Evolutionary conservation across 805 yeast genomes (phyloP).

Genomic region (Priceomyces melissophilus): DNA sequence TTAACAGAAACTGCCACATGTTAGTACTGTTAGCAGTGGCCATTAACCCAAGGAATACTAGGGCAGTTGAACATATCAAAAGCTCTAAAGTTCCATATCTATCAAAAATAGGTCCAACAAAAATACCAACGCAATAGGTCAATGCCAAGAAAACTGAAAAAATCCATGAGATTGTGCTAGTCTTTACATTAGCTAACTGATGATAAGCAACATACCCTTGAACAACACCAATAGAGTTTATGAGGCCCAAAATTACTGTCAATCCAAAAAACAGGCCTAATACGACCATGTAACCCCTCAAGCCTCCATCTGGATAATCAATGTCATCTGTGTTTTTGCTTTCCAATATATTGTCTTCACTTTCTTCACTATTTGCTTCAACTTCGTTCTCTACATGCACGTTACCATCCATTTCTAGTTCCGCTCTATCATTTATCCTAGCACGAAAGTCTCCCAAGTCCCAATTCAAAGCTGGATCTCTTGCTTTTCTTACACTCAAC

Average conservation of each 20-base stretch:
- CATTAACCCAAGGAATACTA: conserved; percentile 49
- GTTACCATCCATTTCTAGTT: not conserved
- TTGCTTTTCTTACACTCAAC: no score
- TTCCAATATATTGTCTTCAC: not conserved
- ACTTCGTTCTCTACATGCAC: not conserved
- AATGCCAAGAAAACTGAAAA: conserved; percentile 55
- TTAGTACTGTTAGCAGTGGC: conserved; percentile 53
- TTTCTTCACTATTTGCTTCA: not conserved
- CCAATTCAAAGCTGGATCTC: no score
- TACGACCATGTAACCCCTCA: conserved; percentile 51
- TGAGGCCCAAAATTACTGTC: conserved; percentile 50
- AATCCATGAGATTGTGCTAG: conserved; percentile 59
- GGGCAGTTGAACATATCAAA: conserved; percentile 38
- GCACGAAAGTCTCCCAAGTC: no score
- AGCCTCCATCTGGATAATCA: conserved; percentile 49
- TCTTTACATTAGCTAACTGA: conserved; percentile 45
- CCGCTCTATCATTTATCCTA: no score
- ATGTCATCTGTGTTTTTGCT: conserved; percentile 1
- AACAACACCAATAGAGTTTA: conserved; percentile 60
- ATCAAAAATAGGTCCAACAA: conserved; percentile 63
- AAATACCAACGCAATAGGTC: conserved; percentile 45
- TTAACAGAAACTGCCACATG: conserved; percentile 58
- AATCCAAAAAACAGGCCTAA: conserved; percentile 59
- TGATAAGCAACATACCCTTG: conserved; percentile 56
- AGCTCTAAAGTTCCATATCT: conserved; percentile 51